A percentile compares a stretch with the other conserved stretches of the same genome.
Evolutionary conservation across 2,329 filamentous ascomycete species (phyloP).

Genomic region (Exutisphaerella laricina): DNA sequence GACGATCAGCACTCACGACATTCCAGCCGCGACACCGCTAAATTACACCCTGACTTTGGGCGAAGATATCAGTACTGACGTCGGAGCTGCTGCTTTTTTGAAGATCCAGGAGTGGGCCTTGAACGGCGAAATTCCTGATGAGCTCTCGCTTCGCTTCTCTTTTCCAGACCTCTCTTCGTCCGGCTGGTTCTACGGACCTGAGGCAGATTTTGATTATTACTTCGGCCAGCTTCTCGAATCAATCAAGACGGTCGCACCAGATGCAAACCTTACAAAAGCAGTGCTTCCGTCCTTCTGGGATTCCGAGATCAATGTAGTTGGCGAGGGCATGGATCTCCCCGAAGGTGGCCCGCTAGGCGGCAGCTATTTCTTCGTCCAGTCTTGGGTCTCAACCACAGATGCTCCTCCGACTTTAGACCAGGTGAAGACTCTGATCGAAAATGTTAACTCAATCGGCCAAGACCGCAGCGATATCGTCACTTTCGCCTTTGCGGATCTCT

Average conservation of each 20-base stretch:
- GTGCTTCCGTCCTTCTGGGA: neutral
- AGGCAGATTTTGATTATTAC: neutral
- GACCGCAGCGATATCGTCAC: neutral
- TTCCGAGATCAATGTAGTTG: neutral
- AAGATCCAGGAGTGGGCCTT: neutral
- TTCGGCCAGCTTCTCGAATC: neutral
- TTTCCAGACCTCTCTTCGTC: neutral
- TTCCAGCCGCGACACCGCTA: neutral
- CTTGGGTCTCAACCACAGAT: neutral
- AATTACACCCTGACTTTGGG: neutral
- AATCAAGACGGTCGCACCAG: neutral
- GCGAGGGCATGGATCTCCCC: neutral
- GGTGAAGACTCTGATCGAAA: neutral
- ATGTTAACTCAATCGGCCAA: neutral
- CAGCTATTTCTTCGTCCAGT: neutral
- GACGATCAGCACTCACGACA: neutral
- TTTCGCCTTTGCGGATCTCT: neutral
- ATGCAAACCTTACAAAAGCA: neutral
- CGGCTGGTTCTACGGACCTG: neutral
- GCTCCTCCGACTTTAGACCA: neutral
- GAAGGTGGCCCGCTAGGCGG: neutral
- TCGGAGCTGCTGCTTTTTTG: neutral
- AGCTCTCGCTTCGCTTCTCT: neutral
- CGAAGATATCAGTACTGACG: neutral
- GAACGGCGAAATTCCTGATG: neutral